Conservation (phyloP, 371 early-diverging fungal genomes). For the Mucor ambiguus region DNA sequence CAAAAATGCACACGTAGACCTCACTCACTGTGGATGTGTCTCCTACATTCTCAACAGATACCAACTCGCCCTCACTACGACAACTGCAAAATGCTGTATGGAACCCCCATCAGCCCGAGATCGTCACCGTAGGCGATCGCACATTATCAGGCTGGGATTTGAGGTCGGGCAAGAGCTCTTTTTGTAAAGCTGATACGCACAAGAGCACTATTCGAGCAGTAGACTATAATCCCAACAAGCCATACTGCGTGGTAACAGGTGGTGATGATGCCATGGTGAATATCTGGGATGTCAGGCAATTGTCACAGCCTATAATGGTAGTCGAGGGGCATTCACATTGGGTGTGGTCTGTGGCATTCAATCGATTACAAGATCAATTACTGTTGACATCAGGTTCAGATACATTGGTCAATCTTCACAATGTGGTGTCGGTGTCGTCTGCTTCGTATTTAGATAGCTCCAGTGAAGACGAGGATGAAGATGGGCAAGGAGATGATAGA, state of each 20-base stretch:
- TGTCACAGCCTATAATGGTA: conserved; percentile 55
- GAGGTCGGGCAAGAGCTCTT: conserved; percentile 50
- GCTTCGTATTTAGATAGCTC: conserved; percentile 56
- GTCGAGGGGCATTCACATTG: conserved; percentile 86
- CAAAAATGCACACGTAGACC: neutral
- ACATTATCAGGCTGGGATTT: conserved; percentile 76
- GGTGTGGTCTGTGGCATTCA: conserved; percentile 85
- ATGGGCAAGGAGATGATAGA: conserved; percentile 7
- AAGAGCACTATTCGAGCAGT: conserved; percentile 67
- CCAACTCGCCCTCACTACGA: conserved; percentile 6
- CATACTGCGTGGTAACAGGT: conserved; percentile 78
- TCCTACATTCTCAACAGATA: conserved; percentile 9
- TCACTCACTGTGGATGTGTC: conserved; percentile 22
- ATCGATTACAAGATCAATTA: conserved; percentile 89
- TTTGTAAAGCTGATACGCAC: conserved; percentile 62
- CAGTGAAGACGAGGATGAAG: conserved; percentile 30
- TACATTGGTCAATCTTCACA: conserved; percentile 83
- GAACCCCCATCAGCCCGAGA: conserved; percentile 70
- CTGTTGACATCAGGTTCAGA: conserved; percentile 84
- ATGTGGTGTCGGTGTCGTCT: conserved; percentile 81
- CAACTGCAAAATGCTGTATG: conserved; percentile 62
- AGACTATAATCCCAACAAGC: conserved; percentile 87
- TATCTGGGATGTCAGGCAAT: conserved; percentile 83
- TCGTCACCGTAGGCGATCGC: conserved; percentile 61
- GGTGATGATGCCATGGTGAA: conserved; percentile 84